Evolutionary conservation across 2,329 filamentous ascomycete species (phyloP).

Genomic region (Ascosphaera aggregata): DNA sequence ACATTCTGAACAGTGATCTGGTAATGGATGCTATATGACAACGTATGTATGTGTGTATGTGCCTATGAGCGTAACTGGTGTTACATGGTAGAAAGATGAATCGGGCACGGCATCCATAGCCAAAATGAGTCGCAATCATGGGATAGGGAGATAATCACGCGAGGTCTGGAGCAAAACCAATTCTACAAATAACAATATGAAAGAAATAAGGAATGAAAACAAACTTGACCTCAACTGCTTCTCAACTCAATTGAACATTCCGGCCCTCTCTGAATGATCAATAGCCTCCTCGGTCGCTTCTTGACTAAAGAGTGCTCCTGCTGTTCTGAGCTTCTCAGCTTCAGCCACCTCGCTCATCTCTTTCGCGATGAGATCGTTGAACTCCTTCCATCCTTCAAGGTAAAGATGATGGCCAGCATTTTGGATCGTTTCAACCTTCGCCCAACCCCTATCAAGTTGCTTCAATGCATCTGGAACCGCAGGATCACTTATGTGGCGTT

Average conservation of each 20-base stretch:
- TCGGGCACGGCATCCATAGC: no score
- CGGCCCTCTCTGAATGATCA: not conserved
- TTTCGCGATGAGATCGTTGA: conserved; percentile 38
- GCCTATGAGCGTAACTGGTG: no score
- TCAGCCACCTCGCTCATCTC: conserved; percentile 42
- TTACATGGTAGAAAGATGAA: no score
- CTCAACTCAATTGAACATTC: not conserved
- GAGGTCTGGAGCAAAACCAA: conserved; percentile 1
- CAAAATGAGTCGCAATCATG: no score
- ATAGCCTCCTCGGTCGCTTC: not conserved
- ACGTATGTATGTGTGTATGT: no score
- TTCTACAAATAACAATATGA: no score
- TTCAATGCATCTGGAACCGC: conserved; percentile 38
- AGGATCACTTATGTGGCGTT: conserved; percentile 34
- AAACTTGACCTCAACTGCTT: conserved; percentile 2
- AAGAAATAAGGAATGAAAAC: conserved; percentile 6
- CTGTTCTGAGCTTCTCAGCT: conserved; percentile 10
- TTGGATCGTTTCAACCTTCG: conserved; percentile 58
- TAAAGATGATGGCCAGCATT: conserved; percentile 52
- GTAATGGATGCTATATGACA: no score
- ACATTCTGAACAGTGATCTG: no score
- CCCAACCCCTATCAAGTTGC: conserved; percentile 49
- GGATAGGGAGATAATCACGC: conserved; percentile 1
- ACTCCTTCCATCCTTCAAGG: conserved; percentile 45
- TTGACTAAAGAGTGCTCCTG: not conserved